Percentiles rank a stretch among this genome's conserved stretches.
These are phyloP conservation scores for Solanum paucissectum DNA, from an alignment of 257 asterid species.

Conservation along the genomic window DNA sequence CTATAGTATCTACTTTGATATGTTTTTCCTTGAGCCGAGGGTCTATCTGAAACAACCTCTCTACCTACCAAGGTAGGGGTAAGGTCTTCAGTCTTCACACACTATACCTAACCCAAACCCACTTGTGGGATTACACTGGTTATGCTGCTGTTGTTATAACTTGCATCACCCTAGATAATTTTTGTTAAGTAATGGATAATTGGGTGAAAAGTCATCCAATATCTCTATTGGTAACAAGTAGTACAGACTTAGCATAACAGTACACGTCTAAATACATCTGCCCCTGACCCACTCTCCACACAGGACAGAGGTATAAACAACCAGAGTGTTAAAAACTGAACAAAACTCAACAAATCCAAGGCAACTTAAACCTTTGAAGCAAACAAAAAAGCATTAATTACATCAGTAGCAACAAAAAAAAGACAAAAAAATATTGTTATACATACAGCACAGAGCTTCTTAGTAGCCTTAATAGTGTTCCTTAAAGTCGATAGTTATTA, in stretches of 20 bases:
- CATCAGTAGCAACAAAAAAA: not conserved
- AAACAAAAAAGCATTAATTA: not conserved
- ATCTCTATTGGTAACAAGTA: not conserved
- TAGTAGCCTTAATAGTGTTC: conserved; percentile 30
- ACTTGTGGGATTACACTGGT: not conserved
- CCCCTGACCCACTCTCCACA: not conserved
- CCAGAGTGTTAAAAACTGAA: not conserved
- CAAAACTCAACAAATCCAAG: not conserved
- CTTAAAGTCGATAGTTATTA: too few relatives aligned
- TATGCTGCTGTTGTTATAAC: not conserved
- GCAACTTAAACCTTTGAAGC: not conserved
- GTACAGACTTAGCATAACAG: not conserved
- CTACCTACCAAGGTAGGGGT: not conserved
- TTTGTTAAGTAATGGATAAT: not conserved
- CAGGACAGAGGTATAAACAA: not conserved
- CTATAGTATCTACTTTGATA: not conserved
- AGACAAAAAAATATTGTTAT: not conserved
- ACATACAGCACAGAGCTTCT: conserved; percentile 74
- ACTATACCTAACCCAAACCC: not conserved
- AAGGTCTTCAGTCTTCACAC: not conserved
- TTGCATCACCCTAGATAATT: not conserved
- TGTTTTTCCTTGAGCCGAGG: not conserved
- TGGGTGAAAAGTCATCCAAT: not conserved
- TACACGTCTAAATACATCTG: not conserved
- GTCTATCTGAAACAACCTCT: not conserved